phyloP scores from a whole-genome alignment of 768 basidiomycete genomes.

The Trametes punicea region DNA sequence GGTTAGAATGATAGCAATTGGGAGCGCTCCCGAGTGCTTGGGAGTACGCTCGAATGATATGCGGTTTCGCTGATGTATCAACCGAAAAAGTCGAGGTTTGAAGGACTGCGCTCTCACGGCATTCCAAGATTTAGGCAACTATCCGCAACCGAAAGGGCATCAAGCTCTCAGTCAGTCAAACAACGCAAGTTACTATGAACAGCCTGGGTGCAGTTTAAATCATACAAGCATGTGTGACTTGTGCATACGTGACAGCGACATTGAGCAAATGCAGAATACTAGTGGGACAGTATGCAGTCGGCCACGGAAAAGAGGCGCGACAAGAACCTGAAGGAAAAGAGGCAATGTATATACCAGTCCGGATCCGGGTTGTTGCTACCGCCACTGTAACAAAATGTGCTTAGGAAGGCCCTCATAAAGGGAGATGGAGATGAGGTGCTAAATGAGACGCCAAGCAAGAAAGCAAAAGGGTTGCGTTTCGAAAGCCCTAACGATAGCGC shows the following conservation, averaged over 20 bases:
- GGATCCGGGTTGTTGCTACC: slow-evolving; percentile 9
- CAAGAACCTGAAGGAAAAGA: not conserved
- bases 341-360: slow-evolving; percentile 4
- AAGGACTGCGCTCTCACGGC: too few relatives aligned
- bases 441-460: not conserved
- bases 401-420: not conserved
- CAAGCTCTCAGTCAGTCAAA: too few relatives aligned
- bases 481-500: slow-evolving; percentile 2
- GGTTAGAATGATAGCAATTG: too few relatives aligned
- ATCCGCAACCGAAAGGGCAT: too few relatives aligned
- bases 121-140: too few relatives aligned
- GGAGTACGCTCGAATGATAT: too few relatives aligned
- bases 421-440: not conserved
- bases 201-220: too few relatives aligned
- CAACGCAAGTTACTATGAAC: too few relatives aligned
- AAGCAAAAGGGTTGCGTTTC: not conserved
- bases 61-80: too few relatives aligned
- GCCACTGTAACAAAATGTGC: slow-evolving; percentile 3
- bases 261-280: slow-evolving; percentile 17
- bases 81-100: too few relatives aligned
- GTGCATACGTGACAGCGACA: slow-evolving; percentile 17
- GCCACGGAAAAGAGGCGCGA: not conserved
- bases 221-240: slow-evolving; percentile 14
- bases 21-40: too few relatives aligned
- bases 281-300: slow-evolving; percentile 15